Conservation (phyloP, 306 rosid genomes). For the Abrus pulchellus region DNA sequence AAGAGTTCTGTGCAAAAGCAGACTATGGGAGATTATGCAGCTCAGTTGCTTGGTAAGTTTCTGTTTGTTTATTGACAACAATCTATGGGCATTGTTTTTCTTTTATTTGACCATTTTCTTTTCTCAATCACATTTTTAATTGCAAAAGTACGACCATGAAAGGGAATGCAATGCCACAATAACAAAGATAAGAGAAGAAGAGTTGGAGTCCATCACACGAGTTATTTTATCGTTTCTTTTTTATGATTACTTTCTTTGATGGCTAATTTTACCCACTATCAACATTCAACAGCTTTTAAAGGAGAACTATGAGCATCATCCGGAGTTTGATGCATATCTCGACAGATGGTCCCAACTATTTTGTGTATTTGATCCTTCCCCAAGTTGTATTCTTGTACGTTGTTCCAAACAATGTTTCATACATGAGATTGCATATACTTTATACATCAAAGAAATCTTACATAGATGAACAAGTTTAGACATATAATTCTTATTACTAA, state of each 20-base stretch:
- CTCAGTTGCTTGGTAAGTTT: constrained; percentile 83
- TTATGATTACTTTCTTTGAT: constrained; percentile 19
- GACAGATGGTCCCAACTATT: too few relatives aligned
- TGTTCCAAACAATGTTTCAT: too few relatives aligned
- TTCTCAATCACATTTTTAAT: constrained; percentile 59
- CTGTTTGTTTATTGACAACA: constrained; percentile 14
- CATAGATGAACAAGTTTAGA: too few relatives aligned
- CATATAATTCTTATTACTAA: too few relatives aligned
- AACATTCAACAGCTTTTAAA: constrained; percentile 66
- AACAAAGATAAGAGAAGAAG: constrained; percentile 87
- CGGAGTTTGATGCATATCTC: constrained; percentile 37
- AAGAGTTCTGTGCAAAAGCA: constrained; percentile 79
- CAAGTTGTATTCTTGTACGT: too few relatives aligned
- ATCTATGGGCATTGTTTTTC: constrained; percentile 17
- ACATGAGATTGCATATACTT: too few relatives aligned
- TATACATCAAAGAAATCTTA: too few relatives aligned
- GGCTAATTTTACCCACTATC: constrained; percentile 43
- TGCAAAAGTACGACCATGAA: constrained; percentile 88
- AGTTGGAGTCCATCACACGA: constrained; percentile 63
- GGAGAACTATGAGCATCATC: constrained; percentile 86
- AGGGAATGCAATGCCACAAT: constrained; percentile 79
- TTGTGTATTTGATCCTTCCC: too few relatives aligned
- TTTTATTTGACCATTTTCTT: constrained; percentile 41
- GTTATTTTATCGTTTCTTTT: constrained; percentile 33
- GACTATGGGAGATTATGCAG: constrained; percentile 73